Conservation (phyloP, 2,329 filamentous ascomycete species). For the Colletotrichum costaricense region DNA sequence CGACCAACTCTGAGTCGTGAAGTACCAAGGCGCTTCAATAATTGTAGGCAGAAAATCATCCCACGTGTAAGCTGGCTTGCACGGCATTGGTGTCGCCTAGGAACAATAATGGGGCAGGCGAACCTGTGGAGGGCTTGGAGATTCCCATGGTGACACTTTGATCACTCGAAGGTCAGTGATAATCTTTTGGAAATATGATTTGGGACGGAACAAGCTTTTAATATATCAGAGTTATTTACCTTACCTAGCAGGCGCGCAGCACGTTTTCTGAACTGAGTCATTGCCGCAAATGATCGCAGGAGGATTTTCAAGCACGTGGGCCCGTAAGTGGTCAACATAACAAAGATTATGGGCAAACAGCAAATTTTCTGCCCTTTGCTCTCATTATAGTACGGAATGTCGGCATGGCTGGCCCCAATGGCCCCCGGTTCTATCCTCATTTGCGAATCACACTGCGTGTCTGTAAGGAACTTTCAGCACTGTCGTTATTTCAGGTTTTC, state of each 20-base stretch:
- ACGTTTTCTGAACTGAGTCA: background rate
- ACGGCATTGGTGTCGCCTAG: background rate
- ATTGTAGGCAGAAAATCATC: background rate
- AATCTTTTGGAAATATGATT: background rate
- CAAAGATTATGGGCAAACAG: too few species aligned
- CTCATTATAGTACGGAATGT: too few species aligned
- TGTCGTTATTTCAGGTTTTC: background rate
- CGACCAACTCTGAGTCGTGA: background rate
- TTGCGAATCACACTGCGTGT: background rate
- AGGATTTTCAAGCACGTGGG: constrained; percentile 8
- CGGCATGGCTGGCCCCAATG: background rate
- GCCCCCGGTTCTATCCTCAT: too few species aligned
- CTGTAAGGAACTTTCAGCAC: background rate
- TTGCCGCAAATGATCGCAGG: background rate
- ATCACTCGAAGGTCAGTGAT: too few species aligned
- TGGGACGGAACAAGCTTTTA: background rate
- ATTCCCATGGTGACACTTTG: background rate
- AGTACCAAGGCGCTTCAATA: background rate
- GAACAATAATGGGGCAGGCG: background rate
- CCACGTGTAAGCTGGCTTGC: background rate
- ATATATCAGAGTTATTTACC: background rate
- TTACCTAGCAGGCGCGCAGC: background rate
- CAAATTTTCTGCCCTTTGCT: background rate
- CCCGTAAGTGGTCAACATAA: background rate
- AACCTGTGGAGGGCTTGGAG: background rate